Base-by-base conservation (phyloP, 768 basidiomycete genomes). In the Boletus tomentosulus region DNA sequence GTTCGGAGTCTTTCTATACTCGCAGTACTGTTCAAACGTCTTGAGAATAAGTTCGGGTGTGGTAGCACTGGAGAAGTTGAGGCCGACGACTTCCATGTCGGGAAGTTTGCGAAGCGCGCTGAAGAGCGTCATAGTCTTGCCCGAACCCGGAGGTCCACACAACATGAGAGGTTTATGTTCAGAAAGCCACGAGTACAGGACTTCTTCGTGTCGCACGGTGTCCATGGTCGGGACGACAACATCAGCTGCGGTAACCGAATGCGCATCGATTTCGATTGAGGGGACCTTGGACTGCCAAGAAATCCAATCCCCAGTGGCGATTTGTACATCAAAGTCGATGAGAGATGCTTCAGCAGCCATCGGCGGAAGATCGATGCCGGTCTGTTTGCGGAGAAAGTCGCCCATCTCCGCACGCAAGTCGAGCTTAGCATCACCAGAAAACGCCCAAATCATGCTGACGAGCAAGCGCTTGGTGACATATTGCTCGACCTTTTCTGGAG, bases 1-100 rank as follows among this genome's bases (percentile, higher is more conserved):
- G 63, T 94, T 98, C 12, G 97, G 93, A 4, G 97, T 98, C 74
- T 98, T 98, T 51, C 95, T 82, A 66, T 96, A 98, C 73, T 99
- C 97, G 74, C 97, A 99, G 66, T 99, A 97, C 73, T 99, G 97
- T 69, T 98, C 97, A 69, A 99, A 98, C 7, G 97, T 98, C 81
- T 98, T 98, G 60, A 99, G 81, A 57, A 99, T 96, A 28, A 99
- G 81, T 66, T 98, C 97, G 0, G 97, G 97, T 1, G 94, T 98
- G 0, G 97, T 98, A 16, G 97, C 97, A 68, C 93, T 97, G 31
- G 97, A 99, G 73, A 99, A 99, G 74, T 99, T 99, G 62, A 99
- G 84, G 45, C 97, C 97, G 60, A 98, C 95, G 43, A 98, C 93
- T 66, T 99, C 97, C 87, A 99, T 94, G 71, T 98, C 93, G 2